Percentiles rank a stretch among this genome's conserved stretches.
Evolutionary conservation across 768 basidiomycete genomes (phyloP).

Genomic region (Aureoboletus auriporus): DNA sequence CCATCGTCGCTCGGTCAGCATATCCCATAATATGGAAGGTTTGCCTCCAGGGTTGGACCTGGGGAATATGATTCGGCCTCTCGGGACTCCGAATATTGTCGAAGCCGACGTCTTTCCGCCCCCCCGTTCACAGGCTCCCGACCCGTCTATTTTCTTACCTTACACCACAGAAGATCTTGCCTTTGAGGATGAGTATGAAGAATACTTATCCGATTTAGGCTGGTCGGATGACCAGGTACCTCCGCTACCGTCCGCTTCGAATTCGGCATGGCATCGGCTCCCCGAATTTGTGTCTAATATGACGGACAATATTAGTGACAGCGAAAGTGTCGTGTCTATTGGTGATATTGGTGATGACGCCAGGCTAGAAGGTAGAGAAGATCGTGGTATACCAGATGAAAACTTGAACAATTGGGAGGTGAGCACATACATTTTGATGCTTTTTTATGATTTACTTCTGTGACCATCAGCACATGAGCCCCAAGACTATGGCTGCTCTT

Average conservation of each 20-base stretch:
- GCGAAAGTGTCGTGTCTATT: slow-evolving; percentile 88
- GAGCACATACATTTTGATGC: slow-evolving; percentile 22
- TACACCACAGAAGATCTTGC: slow-evolving; percentile 93
- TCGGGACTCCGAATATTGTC: slow-evolving; percentile 71
- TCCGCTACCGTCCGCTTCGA: slow-evolving; percentile 29
- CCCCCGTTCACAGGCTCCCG: slow-evolving; percentile 78
- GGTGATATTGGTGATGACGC: slow-evolving; percentile 83
- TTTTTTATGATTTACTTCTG: slow-evolving; percentile 1
- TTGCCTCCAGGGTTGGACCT: slow-evolving; percentile 72
- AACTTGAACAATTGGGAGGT: slow-evolving; percentile 98
- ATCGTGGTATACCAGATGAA: slow-evolving; percentile 63
- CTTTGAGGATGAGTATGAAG: slow-evolving; percentile 96
- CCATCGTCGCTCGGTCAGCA: slow-evolving; percentile 79
- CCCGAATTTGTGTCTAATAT: slow-evolving; percentile 77
- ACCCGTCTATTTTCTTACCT: slow-evolving; percentile 80
- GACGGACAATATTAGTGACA: slow-evolving; percentile 88
- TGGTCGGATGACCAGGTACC: slow-evolving; percentile 58
- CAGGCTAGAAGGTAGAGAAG: slow-evolving; percentile 61
- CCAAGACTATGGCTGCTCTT: slow-evolving; percentile 89
- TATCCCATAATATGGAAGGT: slow-evolving; percentile 78
- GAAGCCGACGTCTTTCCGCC: slow-evolving; percentile 97
- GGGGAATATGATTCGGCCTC: slow-evolving; percentile 66
- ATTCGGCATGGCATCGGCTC: slow-evolving; percentile 79
- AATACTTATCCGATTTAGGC: slow-evolving; percentile 86
- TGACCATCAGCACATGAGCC: slow-evolving; percentile 80